Evolutionary conservation across 768 basidiomycete species (phyloP).

Genomic region (Tephrocybe sp.): DNA sequence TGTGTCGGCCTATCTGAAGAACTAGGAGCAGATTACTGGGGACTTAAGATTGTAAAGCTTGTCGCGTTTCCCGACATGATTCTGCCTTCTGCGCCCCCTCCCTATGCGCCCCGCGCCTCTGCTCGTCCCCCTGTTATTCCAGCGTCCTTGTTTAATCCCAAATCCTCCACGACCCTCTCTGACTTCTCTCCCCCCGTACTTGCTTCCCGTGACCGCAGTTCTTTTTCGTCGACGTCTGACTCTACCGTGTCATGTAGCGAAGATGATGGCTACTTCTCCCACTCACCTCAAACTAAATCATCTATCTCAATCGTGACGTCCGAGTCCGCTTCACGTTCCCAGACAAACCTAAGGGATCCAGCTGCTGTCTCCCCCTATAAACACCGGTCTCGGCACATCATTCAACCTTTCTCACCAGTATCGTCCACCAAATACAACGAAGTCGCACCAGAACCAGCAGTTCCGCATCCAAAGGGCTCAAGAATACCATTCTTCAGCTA

Average conservation of each 20-base stretch:
- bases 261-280: slow-evolving; percentile 63
- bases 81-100: slow-evolving; percentile 26
- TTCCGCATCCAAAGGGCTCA: slow-evolving; percentile 14
- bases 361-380: slow-evolving; percentile 27
- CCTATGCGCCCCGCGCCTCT: slow-evolving; percentile 9
- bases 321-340: slow-evolving; percentile 40
- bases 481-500: slow-evolving; percentile 79
- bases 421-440: slow-evolving; percentile 16
- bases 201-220: neutral
- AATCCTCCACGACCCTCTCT: slow-evolving; percentile 8
- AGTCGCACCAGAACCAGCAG: slow-evolving; percentile 4
- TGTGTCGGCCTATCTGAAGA: slow-evolving; percentile 77
- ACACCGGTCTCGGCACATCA: slow-evolving; percentile 36
- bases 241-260: slow-evolving; percentile 32
- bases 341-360: slow-evolving; percentile 38
- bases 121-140: slow-evolving; percentile 9
- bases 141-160: slow-evolving; percentile 1
- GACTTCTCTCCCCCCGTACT: slow-evolving; percentile 14
- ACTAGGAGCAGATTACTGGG: slow-evolving; percentile 65
- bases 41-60: slow-evolving; percentile 74
- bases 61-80: slow-evolving; percentile 77
- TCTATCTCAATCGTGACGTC: slow-evolving; percentile 32
- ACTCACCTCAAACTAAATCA: slow-evolving; percentile 47
- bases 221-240: slow-evolving; percentile 10
- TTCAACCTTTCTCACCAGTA: slow-evolving; percentile 32